Conservation (phyloP, 306 rosid species). For the Castanopsis chinensis region DNA sequence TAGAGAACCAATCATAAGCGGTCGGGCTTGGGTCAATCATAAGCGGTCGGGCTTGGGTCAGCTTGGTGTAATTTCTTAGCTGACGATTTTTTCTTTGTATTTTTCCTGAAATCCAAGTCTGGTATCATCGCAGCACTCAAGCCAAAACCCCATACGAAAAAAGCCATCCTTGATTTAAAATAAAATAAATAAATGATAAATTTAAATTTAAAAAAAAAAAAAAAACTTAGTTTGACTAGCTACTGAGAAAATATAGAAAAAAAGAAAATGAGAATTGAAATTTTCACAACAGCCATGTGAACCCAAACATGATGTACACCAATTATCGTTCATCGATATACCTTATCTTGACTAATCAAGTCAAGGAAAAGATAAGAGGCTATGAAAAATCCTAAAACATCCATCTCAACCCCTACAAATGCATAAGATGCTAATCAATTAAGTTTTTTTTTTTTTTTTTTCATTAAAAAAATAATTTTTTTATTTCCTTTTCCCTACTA, state of each 20-base stretch:
- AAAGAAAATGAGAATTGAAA: background rate
- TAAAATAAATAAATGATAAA: too few relatives aligned
- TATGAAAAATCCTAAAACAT: background rate
- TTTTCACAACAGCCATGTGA: too few relatives aligned
- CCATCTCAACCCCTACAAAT: background rate
- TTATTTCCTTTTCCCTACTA: too few relatives aligned
- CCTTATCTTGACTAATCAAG: background rate
- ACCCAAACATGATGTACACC: too few relatives aligned
- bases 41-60: too few relatives aligned
- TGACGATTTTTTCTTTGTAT: conserved; percentile 52
- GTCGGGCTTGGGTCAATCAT: conserved; percentile 42
- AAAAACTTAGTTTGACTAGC: background rate
- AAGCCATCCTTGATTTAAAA: background rate
- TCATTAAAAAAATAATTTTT: too few relatives aligned
- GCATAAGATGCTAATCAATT: background rate
- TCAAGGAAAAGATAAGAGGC: background rate
- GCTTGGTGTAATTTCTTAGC: conserved; percentile 23
- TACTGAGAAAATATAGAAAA: background rate
- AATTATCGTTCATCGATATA: too few relatives aligned
- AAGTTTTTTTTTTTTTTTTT: too few relatives aligned
- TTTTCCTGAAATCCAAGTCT: conserved; percentile 41
- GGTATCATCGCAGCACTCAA: conserved; percentile 57
- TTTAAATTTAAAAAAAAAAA: too few relatives aligned
- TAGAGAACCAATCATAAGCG: conserved; percentile 58
- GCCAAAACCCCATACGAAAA: background rate